Conservation (phyloP, 495 filamentous ascomycete genomes). For the Penicillium mononematosum region DNA sequence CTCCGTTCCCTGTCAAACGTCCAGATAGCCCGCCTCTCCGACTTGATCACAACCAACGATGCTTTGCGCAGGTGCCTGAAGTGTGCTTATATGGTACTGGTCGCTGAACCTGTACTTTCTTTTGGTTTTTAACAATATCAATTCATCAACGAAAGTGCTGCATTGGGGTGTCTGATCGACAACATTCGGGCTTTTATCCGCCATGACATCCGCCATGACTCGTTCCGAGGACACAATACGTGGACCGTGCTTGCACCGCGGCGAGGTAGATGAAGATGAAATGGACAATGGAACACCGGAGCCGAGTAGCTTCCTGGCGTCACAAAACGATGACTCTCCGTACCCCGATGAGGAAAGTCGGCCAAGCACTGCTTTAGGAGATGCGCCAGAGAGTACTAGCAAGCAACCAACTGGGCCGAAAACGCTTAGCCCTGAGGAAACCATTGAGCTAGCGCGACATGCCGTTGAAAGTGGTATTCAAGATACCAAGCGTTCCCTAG, state of each 20-base stretch:
- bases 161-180: constrained; percentile 3
- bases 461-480: constrained; percentile 66
- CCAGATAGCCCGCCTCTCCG: constrained; percentile 5
- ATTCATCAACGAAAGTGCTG: background rate
- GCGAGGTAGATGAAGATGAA: constrained; percentile 38
- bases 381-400: constrained; percentile 19
- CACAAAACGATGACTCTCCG: constrained; percentile 29
- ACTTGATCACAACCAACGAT: constrained; percentile 17
- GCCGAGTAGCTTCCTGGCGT: constrained; percentile 21
- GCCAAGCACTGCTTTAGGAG: constrained; percentile 33
- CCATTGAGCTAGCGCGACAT: constrained; percentile 57
- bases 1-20: background rate
- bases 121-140: background rate
- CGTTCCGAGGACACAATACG: constrained; percentile 42
- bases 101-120: background rate
- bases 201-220: constrained; percentile 42
- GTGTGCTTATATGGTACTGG: constrained; percentile 13
- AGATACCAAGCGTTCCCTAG: constrained; percentile 66
- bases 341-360: constrained; percentile 34
- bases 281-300: constrained; percentile 26
- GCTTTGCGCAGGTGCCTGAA: constrained; percentile 11
- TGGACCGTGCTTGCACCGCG: constrained; percentile 35
- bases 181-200: constrained; percentile 5
- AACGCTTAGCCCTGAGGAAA: constrained; percentile 44
- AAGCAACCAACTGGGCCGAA: constrained; percentile 29